These are phyloP conservation scores for Eucalyptus erythrocorys DNA, from an alignment of 345 rosid genomes.

Conservation along the genomic window DNA sequence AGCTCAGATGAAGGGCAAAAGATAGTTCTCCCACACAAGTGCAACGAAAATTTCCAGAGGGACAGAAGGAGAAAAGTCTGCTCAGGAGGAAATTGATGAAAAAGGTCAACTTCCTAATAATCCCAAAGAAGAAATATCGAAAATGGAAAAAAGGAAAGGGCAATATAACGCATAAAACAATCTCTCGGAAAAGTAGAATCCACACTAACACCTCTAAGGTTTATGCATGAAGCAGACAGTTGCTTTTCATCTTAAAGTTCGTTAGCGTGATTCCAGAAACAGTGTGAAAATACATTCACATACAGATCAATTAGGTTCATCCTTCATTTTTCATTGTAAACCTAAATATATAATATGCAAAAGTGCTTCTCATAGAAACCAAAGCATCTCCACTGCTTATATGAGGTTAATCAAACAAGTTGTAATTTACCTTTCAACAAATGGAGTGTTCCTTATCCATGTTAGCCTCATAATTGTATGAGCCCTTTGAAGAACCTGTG, in stretches of 20 bases:
- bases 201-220: neutral
- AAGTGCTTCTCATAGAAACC: neutral
- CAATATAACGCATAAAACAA: neutral
- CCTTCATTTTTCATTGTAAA: neutral
- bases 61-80: neutral
- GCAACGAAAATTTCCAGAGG: neutral
- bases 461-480: conserved; percentile 50
- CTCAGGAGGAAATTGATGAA: neutral
- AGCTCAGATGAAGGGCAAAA: neutral
- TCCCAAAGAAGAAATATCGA: neutral
- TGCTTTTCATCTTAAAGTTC: neutral
- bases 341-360: neutral
- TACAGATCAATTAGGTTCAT: neutral
- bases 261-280: neutral
- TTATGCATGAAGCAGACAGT: neutral
- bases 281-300: neutral
- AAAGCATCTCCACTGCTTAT: neutral
- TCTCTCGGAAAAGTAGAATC: neutral
- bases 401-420: neutral
- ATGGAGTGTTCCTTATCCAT: conserved; percentile 80
- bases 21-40: neutral
- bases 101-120: neutral
- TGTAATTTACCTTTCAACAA: conserved; percentile 40
- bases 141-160: neutral
- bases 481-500: conserved; percentile 71